phyloP scores from a whole-genome alignment of 2,329 filamentous ascomycete genomes.

The Aureobasidium mangrovei region DNA sequence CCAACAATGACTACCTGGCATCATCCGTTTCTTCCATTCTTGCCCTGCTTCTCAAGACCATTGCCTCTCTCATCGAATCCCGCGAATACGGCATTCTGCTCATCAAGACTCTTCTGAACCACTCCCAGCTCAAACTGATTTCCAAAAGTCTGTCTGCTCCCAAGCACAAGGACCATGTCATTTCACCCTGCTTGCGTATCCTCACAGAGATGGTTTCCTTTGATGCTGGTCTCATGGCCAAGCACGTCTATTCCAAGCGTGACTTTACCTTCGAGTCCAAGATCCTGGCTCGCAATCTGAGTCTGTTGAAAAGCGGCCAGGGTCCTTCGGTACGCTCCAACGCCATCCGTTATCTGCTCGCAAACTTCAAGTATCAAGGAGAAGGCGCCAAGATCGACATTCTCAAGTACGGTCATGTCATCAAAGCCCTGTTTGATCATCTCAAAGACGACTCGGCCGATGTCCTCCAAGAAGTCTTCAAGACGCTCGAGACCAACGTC shows the following conservation, averaged over 20 bases:
- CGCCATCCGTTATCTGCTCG: conserved; percentile 70
- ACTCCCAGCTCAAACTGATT: conserved; percentile 70
- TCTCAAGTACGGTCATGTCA: conserved; percentile 62
- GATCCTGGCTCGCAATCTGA: conserved; percentile 70
- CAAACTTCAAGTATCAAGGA: conserved; percentile 69
- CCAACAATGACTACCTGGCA: conserved; percentile 71
- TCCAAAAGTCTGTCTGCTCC: conserved; percentile 70
- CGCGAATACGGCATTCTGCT: conserved; percentile 67
- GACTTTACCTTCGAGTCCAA: conserved; percentile 64
- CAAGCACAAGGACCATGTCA: conserved; percentile 76
- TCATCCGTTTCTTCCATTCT: conserved; percentile 74
- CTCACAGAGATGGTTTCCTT: conserved; percentile 78
- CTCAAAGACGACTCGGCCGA: conserved; percentile 69
- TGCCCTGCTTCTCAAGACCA: conserved; percentile 68
- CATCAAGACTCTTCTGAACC: conserved; percentile 72
- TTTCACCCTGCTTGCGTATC: conserved; percentile 78
- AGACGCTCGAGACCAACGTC: conserved; percentile 59
- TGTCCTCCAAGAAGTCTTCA: conserved; percentile 65
- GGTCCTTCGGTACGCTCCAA: conserved; percentile 71
- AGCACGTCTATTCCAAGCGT: conserved; percentile 62
- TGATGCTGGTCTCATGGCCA: conserved; percentile 75
- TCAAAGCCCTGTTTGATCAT: conserved; percentile 63
- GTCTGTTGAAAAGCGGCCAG: conserved; percentile 58
- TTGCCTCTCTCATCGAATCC: conserved; percentile 66
- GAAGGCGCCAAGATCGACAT: conserved; percentile 72